Percentiles rank a stretch among this genome's conserved stretches.
phyloP scores from a whole-genome alignment of 441 rosid genomes.

The Kokia cookei region DNA sequence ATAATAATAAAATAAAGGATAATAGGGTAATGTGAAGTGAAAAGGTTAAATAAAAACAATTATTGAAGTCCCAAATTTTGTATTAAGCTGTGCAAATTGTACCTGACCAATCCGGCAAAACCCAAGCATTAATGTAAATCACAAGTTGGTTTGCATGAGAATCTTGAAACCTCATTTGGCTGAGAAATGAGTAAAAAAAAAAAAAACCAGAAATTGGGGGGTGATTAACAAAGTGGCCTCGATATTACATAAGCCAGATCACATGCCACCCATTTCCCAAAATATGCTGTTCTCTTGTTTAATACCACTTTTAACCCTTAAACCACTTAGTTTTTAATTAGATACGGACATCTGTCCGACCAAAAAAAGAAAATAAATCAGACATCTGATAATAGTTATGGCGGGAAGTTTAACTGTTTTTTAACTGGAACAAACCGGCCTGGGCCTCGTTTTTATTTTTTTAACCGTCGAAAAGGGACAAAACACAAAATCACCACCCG shows the following conservation, averaged over 20 bases:
- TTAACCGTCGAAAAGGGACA: constrained; percentile 2
- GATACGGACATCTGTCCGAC: background rate
- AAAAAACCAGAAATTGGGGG: background rate
- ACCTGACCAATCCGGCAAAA: background rate
- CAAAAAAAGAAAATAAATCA: no score
- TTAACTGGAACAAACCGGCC: background rate
- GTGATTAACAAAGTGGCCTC: background rate
- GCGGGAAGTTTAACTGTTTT: background rate
- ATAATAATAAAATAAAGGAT: no score
- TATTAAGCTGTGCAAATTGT: background rate
- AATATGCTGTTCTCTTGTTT: constrained; percentile 9
- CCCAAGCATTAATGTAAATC: background rate
- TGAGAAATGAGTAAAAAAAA: no score
- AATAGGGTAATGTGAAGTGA: no score
- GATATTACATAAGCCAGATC: constrained; percentile 1
- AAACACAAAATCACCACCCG: constrained; percentile 2
- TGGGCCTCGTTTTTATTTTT: background rate
- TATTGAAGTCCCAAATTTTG: background rate
- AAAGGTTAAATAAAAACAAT: no score
- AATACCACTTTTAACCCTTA: background rate
- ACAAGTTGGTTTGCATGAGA: background rate
- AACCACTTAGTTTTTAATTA: background rate
- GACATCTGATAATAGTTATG: background rate
- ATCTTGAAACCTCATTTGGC: background rate
- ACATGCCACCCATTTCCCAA: constrained; percentile 4